phyloP scores from a whole-genome alignment of 2,329 filamentous ascomycete species.

The Fusarium floridanum region DNA sequence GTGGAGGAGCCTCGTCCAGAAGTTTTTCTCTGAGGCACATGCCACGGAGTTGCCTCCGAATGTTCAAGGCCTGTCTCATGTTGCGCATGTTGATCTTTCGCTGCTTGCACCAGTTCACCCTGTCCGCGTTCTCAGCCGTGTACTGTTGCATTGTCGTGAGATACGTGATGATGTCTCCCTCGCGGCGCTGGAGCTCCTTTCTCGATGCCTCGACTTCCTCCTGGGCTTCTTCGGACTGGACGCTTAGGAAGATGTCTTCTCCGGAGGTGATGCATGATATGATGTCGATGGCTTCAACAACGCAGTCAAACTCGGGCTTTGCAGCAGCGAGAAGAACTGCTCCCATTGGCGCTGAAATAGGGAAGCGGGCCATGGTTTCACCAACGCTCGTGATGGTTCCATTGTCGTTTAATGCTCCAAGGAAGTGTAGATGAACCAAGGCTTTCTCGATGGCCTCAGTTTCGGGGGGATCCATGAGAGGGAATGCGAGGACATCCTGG shows the following conservation, averaged over 20 bases:
- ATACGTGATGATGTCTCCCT: constrained; percentile 75
- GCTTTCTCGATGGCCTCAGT: constrained; percentile 85
- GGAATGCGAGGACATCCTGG: constrained; percentile 83
- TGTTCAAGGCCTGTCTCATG: constrained; percentile 73
- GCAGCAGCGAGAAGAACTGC: constrained; percentile 86
- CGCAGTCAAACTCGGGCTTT: constrained; percentile 76
- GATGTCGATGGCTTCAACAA: constrained; percentile 88
- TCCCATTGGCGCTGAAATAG: constrained; percentile 83
- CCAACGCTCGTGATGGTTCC: constrained; percentile 82
- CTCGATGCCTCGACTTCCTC: constrained; percentile 67
- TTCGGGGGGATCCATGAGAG: constrained; percentile 85
- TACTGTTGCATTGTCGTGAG: constrained; percentile 74
- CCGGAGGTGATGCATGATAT: constrained; percentile 74
- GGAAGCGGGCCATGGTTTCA: constrained; percentile 82
- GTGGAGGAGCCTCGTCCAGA: constrained; percentile 58
- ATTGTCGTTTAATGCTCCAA: constrained; percentile 79
- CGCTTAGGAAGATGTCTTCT: constrained; percentile 72
- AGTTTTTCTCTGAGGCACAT: constrained; percentile 68
- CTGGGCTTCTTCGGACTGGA: constrained; percentile 68
- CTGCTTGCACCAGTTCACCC: constrained; percentile 69
- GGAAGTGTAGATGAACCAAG: constrained; percentile 80
- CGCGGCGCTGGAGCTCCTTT: constrained; percentile 70
- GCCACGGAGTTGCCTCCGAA: constrained; percentile 71
- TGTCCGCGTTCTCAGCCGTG: constrained; percentile 66
- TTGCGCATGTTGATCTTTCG: constrained; percentile 70